phyloP scores from a whole-genome alignment of 2,329 filamentous ascomycete genomes.

The Rosellinia necatrix region DNA sequence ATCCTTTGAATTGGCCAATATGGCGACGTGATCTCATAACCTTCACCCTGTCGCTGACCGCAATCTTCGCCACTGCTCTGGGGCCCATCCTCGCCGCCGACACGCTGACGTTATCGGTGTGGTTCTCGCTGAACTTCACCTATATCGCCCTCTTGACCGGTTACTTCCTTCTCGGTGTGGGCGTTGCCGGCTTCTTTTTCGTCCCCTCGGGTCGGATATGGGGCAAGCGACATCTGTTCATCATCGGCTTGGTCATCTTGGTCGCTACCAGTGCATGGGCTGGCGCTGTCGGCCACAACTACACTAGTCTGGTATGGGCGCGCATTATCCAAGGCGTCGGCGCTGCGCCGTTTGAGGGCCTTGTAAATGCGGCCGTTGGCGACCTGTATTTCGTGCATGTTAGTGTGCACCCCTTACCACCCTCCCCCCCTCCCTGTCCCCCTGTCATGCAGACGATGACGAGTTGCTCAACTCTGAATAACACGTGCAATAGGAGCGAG shows the following conservation, averaged over 20 bases:
- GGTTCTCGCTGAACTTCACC: slow-evolving; percentile 71
- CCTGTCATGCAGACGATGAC: neutral
- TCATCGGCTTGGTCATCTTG: slow-evolving; percentile 76
- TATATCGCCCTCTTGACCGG: slow-evolving; percentile 81
- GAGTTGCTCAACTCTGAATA: neutral
- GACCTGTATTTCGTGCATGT: slow-evolving; percentile 91
- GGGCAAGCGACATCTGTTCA: slow-evolving; percentile 89
- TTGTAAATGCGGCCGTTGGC: slow-evolving; percentile 87
- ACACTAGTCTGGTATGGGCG: slow-evolving; percentile 75
- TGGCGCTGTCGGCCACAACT: slow-evolving; percentile 68
- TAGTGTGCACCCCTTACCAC: slow-evolving; percentile 42
- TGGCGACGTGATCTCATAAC: slow-evolving; percentile 85
- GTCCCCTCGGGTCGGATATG: slow-evolving; percentile 87
- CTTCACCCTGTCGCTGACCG: slow-evolving; percentile 74
- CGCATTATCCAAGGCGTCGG: slow-evolving; percentile 86
- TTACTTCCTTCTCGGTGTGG: slow-evolving; percentile 84
- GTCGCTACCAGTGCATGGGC: slow-evolving; percentile 79
- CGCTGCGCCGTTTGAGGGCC: slow-evolving; percentile 84
- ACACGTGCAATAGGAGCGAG: slow-evolving; percentile 61
- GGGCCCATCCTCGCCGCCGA: slow-evolving; percentile 88
- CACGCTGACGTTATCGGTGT: slow-evolving; percentile 74
- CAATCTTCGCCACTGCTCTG: slow-evolving; percentile 82
- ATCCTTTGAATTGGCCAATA: slow-evolving; percentile 83
- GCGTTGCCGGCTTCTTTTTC: slow-evolving; percentile 79
- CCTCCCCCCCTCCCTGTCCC: too few relatives aligned